Base-by-base conservation (phyloP, 495 filamentous ascomycete genomes). In the Polyplosphaeria fusca region DNA sequence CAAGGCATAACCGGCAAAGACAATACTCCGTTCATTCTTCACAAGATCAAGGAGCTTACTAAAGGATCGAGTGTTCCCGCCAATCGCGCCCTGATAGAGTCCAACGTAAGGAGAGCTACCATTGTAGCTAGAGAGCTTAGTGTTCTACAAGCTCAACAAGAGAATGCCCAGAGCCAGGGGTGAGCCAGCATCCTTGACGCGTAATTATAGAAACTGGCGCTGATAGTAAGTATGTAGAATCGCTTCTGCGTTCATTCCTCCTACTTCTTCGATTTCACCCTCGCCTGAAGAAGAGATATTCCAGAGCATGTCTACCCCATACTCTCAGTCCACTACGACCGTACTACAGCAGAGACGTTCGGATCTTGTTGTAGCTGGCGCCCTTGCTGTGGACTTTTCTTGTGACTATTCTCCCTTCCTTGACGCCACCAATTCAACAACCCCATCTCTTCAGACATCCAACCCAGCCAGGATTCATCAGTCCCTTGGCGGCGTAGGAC, bases 401-500 rank as follows among this genome's bases (percentile, higher is more conserved):
- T 96, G 93, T 69, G 86, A 96, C 69, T 91, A 82, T 63, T 71
- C 77, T 16, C 78, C 82, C 32, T 64, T 72, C 35, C 46, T 52
- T 19, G 67, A 67, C 35, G 58, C 63, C 1, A 30, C 61, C 13
- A 58, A 66, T 14, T 65, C 65, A 47, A 61, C 47, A 27, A 59
- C 71, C 5, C 89, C 89, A 14, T 69, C 77, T 19, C 72, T 81
- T 1, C 79, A 91, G 48, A 96, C 92, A 1, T 98, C 93, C 5
- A 98, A 97, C 68, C 87, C 87, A 38, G 82, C 89, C 38, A 66
- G 74, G 14, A 94, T 96, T 55, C 79, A 66, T 18, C 89, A 95
- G 66, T 86, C 86, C 5, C 76, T 96, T 22, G 93, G 93, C 7
- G 93, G 93, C n/a, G 93, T 97, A 1, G 93, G 86, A n/a, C 83